These are phyloP conservation scores for Straminergon stramineum DNA, from an alignment of 225 moss, liverwort and hornwort species.

Conservation along the genomic window DNA sequence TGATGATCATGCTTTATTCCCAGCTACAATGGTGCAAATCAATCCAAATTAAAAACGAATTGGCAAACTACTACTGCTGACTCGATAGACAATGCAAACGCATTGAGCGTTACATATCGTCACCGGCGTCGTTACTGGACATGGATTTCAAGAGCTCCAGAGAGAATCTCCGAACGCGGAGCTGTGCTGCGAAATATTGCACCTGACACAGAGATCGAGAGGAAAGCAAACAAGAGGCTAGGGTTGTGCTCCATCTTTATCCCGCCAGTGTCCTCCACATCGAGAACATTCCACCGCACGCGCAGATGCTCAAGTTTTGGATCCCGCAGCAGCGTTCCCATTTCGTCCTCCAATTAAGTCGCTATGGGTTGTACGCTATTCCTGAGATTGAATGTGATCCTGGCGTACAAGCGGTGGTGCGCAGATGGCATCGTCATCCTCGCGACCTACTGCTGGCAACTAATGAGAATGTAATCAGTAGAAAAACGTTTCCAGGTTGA, in stretches of 20 bases:
- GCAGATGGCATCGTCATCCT: background rate
- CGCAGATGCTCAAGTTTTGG: background rate
- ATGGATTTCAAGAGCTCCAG: background rate
- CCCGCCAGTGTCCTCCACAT: background rate
- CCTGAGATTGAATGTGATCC: background rate
- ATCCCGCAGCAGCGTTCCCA: background rate
- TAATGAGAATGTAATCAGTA: background rate
- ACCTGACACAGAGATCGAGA: background rate
- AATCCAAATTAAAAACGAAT: background rate
- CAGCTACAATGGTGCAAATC: background rate
- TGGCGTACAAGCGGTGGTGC: background rate
- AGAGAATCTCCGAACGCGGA: background rate
- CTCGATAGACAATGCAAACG: background rate
- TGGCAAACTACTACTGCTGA: background rate
- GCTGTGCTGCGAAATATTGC: background rate
- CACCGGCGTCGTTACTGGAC: too few species aligned
- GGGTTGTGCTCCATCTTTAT: background rate
- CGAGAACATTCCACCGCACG: background rate
- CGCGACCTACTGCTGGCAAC: background rate
- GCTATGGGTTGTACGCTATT: background rate
- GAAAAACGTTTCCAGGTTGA: background rate
- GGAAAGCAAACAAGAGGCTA: background rate
- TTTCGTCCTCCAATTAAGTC: background rate
- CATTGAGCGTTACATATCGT: background rate
- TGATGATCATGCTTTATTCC: background rate